A percentile compares a stretch with the other conserved stretches of the same genome.
Conservation (phyloP, 1,139 yeast species). For the Suhomyces bribrorum region DNA sequence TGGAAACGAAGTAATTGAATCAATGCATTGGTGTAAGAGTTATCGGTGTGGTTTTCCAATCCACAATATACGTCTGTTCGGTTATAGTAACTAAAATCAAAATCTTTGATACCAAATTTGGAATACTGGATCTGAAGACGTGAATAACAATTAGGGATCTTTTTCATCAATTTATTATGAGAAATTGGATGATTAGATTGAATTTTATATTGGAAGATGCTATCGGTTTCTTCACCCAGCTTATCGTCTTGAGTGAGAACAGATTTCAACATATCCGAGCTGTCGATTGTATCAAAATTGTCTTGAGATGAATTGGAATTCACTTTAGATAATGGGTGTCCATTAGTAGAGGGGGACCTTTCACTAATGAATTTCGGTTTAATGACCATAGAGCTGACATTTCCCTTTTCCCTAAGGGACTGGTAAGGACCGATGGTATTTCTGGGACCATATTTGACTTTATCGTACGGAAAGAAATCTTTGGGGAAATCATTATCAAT, state of each 20-base stretch:
- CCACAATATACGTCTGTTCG: constrained; percentile 71
- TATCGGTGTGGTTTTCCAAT: constrained; percentile 81
- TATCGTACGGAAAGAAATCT: constrained; percentile 50
- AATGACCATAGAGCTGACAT: constrained; percentile 16
- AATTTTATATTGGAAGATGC: constrained; percentile 31
- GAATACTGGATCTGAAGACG: constrained; percentile 80
- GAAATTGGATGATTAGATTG: constrained; percentile 5
- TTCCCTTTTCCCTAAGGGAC: constrained; percentile 35
- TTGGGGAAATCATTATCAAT: constrained; percentile 24
- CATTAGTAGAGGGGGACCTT: constrained; percentile 22
- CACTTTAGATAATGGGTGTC: constrained; percentile 9
- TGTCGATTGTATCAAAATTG: constrained; percentile 5
- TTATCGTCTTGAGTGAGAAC: constrained; percentile 8
- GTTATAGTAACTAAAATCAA: constrained; percentile 86
- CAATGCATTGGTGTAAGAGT: constrained; percentile 77
- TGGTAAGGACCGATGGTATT: constrained; percentile 52
- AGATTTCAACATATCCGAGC: constrained; percentile 5
- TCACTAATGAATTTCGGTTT: constrained; percentile 77
- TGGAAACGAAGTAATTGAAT: constrained; percentile 81
- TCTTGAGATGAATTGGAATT: constrained; percentile 16
- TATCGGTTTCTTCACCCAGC: constrained; percentile 20
- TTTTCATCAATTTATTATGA: constrained; percentile 3
- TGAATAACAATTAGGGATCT: constrained; percentile 69
- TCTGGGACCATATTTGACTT: constrained; percentile 43
- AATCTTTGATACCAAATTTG: constrained; percentile 90